phyloP scores from a whole-genome alignment of 1,139 yeast species.

The Williopsis jadinii region DNA sequence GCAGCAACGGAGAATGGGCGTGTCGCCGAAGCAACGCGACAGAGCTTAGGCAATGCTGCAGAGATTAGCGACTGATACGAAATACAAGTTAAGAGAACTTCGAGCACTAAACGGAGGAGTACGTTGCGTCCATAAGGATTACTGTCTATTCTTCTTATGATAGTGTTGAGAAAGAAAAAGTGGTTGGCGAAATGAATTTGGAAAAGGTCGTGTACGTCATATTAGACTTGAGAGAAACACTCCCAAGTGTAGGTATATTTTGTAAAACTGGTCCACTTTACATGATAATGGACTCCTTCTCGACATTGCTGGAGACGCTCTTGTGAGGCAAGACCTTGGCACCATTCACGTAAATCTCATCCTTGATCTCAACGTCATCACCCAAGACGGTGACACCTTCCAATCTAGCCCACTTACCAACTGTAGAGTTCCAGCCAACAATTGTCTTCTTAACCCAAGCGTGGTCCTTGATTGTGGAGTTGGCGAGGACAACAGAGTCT shows the following conservation, averaged over 20 bases:
- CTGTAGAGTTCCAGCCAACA: conserved; percentile 98
- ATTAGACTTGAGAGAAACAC: too few species aligned
- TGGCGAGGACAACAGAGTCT: conserved; percentile 87
- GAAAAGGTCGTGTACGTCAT: too few species aligned
- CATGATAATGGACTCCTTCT: conserved; percentile 97
- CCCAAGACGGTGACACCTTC: conserved; percentile 98
- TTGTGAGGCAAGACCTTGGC: conserved; percentile 99
- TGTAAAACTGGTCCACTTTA: conserved; percentile 23
- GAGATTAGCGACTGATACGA: too few species aligned
- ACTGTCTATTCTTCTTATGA: too few species aligned
- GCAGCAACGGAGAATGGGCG: too few species aligned
- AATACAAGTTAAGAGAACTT: too few species aligned
- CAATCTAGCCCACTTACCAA: conserved; percentile 98
- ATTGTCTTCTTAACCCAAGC: conserved; percentile 97
- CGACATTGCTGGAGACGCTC: conserved; percentile 92
- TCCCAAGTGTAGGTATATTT: neutral
- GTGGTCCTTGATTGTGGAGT: conserved; percentile 92
- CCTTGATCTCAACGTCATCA: conserved; percentile 98
- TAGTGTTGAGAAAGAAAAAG: too few species aligned
- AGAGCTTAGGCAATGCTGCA: too few species aligned
- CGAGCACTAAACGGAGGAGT: too few species aligned
- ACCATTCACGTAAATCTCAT: conserved; percentile 97
- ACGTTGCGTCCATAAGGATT: too few species aligned
- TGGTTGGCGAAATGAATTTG: too few species aligned
- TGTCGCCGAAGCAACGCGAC: too few species aligned